phyloP scores from a whole-genome alignment of 1,284 basidiomycete genomes.

The Puccinia polysora region DNA sequence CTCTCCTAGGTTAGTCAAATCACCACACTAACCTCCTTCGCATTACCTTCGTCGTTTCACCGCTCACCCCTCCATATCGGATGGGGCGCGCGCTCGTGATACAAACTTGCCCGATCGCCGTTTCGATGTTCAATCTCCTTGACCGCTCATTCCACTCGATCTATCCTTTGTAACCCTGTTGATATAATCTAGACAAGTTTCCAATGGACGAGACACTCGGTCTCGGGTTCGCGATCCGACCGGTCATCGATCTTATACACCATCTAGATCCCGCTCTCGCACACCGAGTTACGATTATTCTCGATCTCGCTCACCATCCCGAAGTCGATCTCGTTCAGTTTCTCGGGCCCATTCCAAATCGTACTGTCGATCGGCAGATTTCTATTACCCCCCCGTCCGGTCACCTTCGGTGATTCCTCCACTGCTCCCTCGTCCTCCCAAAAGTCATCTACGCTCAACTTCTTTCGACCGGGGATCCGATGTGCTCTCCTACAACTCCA shows the following conservation, averaged over 20 bases:
- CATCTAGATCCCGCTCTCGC: background rate
- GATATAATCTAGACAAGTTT: background rate
- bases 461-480: background rate
- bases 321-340: slow-evolving; percentile 26
- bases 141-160: background rate
- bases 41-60: background rate
- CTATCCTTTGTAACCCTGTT: background rate
- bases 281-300: background rate
- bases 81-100: slow-evolving; percentile 3
- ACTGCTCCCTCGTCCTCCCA: slow-evolving; percentile 29
- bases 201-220: background rate
- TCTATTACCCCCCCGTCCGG: slow-evolving; percentile 2
- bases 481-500: slow-evolving; percentile 13
- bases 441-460: slow-evolving; percentile 22
- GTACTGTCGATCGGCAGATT: no score
- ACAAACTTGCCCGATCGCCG: background rate
- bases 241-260: slow-evolving; percentile 13
- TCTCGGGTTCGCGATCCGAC: slow-evolving; percentile 4
- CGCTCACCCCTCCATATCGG: background rate
- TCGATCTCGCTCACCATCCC: background rate
- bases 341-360: slow-evolving; percentile 19
- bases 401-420: slow-evolving; percentile 38
- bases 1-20: slow-evolving; percentile 12
- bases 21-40: background rate
- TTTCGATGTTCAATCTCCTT: background rate